Evolutionary conservation across 345 rosid genomes (phyloP).

Genomic region (Eutrema yunnanense): DNA sequence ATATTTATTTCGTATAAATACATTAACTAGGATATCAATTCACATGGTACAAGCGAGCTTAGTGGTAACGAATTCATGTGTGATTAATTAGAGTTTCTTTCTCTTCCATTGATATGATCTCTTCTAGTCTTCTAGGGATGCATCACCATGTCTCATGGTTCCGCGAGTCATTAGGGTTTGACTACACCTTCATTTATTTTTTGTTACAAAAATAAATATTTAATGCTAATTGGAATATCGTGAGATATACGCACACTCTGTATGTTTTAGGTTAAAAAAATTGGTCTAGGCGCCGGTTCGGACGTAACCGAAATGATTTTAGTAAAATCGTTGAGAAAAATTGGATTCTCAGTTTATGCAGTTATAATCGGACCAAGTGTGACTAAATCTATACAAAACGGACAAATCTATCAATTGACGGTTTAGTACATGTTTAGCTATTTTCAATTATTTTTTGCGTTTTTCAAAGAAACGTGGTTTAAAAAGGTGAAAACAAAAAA

Average conservation of each 20-base stretch:
- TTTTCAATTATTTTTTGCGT: too few relatives aligned
- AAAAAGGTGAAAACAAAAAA: too few relatives aligned
- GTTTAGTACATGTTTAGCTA: too few relatives aligned
- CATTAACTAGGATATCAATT: neutral
- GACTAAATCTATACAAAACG: too few relatives aligned
- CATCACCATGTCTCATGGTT: slow-evolving; percentile 21
- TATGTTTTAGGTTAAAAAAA: neutral
- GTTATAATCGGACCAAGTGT: too few relatives aligned
- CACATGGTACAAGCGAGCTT: slow-evolving; percentile 27
- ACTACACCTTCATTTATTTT: neutral
- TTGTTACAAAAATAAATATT: neutral
- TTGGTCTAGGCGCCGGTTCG: too few relatives aligned
- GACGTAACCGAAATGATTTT: too few relatives aligned
- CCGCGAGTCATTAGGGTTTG: slow-evolving; percentile 15
- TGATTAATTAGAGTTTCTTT: neutral
- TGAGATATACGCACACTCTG: slow-evolving; percentile 8
- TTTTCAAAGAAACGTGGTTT: too few relatives aligned
- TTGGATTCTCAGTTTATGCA: too few relatives aligned
- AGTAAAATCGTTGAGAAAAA: too few relatives aligned
- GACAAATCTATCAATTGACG: too few relatives aligned
- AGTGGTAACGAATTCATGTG: slow-evolving; percentile 21
- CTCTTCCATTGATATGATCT: neutral
- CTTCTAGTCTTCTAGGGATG: slow-evolving; percentile 25
- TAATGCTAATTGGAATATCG: slow-evolving; percentile 5
- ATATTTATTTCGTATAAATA: neutral